Conservation (phyloP, 345 rosid species). For the Eucalyptus sideroxylon region DNA sequence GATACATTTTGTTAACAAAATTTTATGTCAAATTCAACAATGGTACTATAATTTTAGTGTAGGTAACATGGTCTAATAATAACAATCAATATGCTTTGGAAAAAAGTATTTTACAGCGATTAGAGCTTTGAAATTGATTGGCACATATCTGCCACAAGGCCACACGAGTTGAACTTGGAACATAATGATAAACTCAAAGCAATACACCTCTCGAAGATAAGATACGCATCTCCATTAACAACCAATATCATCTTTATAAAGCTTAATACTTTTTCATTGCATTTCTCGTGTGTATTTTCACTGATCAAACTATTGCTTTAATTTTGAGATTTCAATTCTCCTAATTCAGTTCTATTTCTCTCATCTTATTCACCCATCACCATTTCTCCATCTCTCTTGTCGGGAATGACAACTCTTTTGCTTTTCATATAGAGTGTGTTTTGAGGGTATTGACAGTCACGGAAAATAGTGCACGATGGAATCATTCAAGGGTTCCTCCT, state of each 20-base stretch:
- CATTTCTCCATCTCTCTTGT: too few species aligned
- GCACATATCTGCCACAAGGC: neutral
- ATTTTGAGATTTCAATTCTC: too few species aligned
- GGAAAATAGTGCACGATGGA: too few species aligned
- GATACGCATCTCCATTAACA: neutral
- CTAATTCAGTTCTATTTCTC: too few species aligned
- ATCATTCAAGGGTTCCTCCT: too few species aligned
- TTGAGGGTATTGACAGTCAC: accelerated
- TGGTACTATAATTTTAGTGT: neutral
- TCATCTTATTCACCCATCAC: too few species aligned
- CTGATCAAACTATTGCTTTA: neutral
- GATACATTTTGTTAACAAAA: neutral
- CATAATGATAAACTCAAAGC: neutral
- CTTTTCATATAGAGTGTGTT: accelerated
- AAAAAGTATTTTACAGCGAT: neutral
- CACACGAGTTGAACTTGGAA: neutral
- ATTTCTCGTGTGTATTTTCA: neutral
- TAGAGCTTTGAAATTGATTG: neutral
- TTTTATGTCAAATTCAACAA: neutral
- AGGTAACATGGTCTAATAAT: neutral
- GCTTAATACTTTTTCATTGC: neutral
- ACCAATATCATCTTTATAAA: too few species aligned
- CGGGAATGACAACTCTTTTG: too few species aligned
- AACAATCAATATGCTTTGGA: neutral
- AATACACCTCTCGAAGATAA: neutral